phyloP scores from a whole-genome alignment of 495 filamentous ascomycete genomes.

The Talaromyces adpressus region DNA sequence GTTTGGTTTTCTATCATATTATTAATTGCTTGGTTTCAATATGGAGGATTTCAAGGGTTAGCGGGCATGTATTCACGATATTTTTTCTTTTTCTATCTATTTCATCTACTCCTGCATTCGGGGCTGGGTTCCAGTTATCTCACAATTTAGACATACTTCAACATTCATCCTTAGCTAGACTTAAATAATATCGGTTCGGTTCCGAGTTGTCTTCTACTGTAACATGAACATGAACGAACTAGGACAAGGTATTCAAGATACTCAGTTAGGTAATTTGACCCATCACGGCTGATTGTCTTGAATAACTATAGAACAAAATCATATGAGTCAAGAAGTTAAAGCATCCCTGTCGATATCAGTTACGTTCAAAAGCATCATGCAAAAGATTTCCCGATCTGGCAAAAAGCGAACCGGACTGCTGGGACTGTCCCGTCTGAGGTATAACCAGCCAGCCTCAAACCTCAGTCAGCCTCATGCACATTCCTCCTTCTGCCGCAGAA shows the following conservation, averaged over 20 bases:
- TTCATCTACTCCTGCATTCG: constrained; percentile 1
- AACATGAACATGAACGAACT: neutral
- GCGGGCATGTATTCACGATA: constrained; percentile 6
- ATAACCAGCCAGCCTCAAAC: neutral
- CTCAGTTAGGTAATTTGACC: neutral
- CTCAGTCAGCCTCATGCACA: neutral
- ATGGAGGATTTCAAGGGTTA: constrained; percentile 7
- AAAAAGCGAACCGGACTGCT: neutral
- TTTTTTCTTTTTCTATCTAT: neutral
- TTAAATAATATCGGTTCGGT: neutral
- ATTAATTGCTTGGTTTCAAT: constrained; percentile 7
- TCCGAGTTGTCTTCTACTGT: neutral
- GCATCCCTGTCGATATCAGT: neutral
- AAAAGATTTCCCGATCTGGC: neutral
- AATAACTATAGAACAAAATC: neutral
- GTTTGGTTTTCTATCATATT: constrained; percentile 8
- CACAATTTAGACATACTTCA: neutral
- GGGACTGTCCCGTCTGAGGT: neutral
- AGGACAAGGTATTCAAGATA: neutral
- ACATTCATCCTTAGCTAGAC: neutral
- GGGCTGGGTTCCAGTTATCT: constrained; percentile 9
- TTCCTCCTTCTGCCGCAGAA: neutral
- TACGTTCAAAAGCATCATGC: neutral
- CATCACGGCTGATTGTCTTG: neutral
- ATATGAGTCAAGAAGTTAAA: neutral